Conservation (phyloP, 1,139 yeast species). For the Nakaseomyces sp. region DNA sequence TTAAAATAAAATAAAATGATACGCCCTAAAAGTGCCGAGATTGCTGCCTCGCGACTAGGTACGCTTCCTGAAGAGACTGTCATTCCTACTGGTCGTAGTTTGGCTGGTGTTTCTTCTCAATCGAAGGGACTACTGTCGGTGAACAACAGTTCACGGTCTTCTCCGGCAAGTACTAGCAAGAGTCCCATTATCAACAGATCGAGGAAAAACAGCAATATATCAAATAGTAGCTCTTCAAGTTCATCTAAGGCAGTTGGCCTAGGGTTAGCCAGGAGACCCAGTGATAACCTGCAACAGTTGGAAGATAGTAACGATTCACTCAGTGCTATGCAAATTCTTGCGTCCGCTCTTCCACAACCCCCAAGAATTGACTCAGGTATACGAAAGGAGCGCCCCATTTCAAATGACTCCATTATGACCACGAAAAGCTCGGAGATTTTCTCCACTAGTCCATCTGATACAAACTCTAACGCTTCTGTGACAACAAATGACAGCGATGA, state of each 20-base stretch:
- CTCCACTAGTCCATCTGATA: slow-evolving; percentile 16
- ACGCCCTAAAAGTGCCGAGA: slow-evolving; percentile 2
- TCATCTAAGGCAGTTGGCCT: slow-evolving; percentile 20
- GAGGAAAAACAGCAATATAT: slow-evolving; percentile 7
- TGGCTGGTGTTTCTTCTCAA: neutral
- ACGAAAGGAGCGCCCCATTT: slow-evolving; percentile 25
- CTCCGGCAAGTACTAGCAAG: neutral
- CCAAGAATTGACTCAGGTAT: slow-evolving; percentile 19
- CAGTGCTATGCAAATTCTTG: slow-evolving; percentile 3
- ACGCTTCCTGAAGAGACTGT: slow-evolving; percentile 3
- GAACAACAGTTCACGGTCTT: neutral
- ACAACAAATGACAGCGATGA: slow-evolving; percentile 3
- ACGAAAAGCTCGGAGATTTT: slow-evolving; percentile 27
- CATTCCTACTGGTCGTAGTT: neutral
- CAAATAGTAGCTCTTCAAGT: neutral
- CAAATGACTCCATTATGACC: slow-evolving; percentile 27
- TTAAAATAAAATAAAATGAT: too few relatives aligned
- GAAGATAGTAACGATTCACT: slow-evolving; percentile 1
- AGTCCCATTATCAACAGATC: slow-evolving; percentile 6
- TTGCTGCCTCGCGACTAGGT: neutral
- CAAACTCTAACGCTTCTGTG: slow-evolving; percentile 6
- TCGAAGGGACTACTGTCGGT: neutral
- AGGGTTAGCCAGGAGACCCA: slow-evolving; percentile 29
- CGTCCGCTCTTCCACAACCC: slow-evolving; percentile 12
- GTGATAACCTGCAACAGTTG: slow-evolving; percentile 26